A percentile compares a stretch with the other conserved stretches of the same genome.
Conservation (phyloP, 2,329 filamentous ascomycete genomes). For the Trichophaea hybrida region DNA sequence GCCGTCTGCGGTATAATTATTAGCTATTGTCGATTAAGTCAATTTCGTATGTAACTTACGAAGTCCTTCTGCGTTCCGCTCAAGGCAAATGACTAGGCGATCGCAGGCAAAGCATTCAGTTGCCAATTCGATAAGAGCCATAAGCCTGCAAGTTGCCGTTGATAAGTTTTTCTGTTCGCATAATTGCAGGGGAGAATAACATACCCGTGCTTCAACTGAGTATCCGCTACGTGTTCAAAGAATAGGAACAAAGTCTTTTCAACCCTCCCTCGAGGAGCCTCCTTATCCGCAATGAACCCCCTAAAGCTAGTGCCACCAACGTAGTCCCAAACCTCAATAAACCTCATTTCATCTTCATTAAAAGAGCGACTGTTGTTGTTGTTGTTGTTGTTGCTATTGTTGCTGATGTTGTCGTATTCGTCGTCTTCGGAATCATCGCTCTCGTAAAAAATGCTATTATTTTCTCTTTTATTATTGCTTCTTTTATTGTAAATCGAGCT, state of each 20-base stretch:
- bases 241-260: conserved; percentile 75
- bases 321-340: conserved; percentile 76
- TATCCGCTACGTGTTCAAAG: conserved; percentile 60
- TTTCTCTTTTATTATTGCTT: conserved; percentile 22
- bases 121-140: conserved; percentile 80
- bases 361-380: conserved; percentile 18
- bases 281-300: conserved; percentile 57
- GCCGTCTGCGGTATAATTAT: conserved; percentile 28
- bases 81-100: conserved; percentile 66
- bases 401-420: conserved; percentile 18
- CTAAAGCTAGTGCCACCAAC: conserved; percentile 69
- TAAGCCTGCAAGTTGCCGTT: conserved; percentile 43
- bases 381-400: conserved; percentile 23
- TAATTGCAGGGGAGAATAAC: conserved; percentile 30
- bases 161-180: conserved; percentile 27
- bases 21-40: conserved; percentile 5
- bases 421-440: conserved; percentile 10
- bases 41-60: conserved; percentile 18
- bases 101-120: conserved; percentile 61
- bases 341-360: conserved; percentile 36
- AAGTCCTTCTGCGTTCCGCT: conserved; percentile 49
- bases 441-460: conserved; percentile 15
- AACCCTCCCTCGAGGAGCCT: conserved; percentile 37
- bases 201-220: conserved; percentile 78
- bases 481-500: conserved; percentile 42